A percentile compares a stretch with the other conserved stretches of the same genome.
These are phyloP conservation scores for Macrolepiota fuliginosa DNA, from an alignment of 768 basidiomycete species.

Conservation along the genomic window DNA sequence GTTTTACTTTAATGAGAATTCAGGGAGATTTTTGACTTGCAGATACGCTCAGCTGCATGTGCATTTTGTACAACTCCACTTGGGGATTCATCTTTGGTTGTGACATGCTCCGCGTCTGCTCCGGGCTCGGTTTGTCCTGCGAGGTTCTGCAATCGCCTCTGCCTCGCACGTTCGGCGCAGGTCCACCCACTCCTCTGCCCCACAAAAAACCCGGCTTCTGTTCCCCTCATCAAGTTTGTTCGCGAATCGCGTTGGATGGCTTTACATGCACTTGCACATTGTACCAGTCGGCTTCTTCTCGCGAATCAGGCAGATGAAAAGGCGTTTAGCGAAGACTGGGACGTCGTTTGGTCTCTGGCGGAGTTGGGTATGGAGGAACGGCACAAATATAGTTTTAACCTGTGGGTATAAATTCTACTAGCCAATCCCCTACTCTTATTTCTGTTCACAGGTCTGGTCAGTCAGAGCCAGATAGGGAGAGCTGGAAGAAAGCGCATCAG, in stretches of 20 bases:
- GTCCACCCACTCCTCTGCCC: constrained; percentile 74
- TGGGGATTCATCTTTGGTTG: constrained; percentile 40
- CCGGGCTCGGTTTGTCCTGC: constrained; percentile 48
- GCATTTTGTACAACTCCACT: constrained; percentile 72
- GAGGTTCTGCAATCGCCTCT: constrained; percentile 80
- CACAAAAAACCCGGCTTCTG: constrained; percentile 67
- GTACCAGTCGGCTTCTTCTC: constrained; percentile 61
- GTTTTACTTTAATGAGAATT: constrained; percentile 15
- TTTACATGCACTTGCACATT: constrained; percentile 68
- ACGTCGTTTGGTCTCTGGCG: constrained; percentile 59
- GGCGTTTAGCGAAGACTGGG: constrained; percentile 47
- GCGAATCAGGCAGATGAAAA: constrained; percentile 47
- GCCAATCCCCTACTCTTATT: background rate
- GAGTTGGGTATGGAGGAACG: constrained; percentile 76
- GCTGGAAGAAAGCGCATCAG: constrained; percentile 66
- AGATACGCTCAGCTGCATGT: constrained; percentile 60
- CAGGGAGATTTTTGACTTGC: constrained; percentile 80
- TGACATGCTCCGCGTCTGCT: constrained; percentile 50
- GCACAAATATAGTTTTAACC: constrained; percentile 47
- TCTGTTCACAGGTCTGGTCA: constrained; percentile 12
- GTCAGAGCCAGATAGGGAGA: constrained; percentile 56
- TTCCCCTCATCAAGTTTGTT: constrained; percentile 58
- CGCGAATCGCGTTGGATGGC: constrained; percentile 69
- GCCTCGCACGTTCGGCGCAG: constrained; percentile 60
- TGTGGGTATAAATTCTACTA: constrained; percentile 28